Evolutionary conservation across 129 eudicot species (phyloP), one percentile per base, ranked within the genome.

Genomic region (Tanacetum coccineum): DNA sequence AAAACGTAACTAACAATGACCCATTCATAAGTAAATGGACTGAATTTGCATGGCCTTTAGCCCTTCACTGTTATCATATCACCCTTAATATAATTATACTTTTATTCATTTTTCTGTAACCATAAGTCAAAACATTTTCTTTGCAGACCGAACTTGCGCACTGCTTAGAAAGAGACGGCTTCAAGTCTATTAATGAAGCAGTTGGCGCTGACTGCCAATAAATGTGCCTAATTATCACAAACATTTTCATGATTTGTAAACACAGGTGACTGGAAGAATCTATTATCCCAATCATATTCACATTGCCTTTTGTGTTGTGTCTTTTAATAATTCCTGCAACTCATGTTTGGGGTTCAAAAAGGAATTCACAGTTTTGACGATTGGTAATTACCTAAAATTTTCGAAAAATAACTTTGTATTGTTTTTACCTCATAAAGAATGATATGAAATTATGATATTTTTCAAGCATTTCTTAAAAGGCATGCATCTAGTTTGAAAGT

Each of bases 151-250:
- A 92, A 76, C 87, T 92, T 66, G 98, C 96, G 9, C 64, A 74
- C 13, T 92, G 98, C 79, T 74, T 92, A 72, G 88, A 92, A 72
- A 85, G 78, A 53, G 98, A 88, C 40, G 98, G 98, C 46, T 92
- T 72, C 81, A 88, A 92, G 83, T 83, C 96, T 1, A 58, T 92
- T 18, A 39, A 78, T 39, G 98, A 88, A 9, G 96, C 91, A 40
- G 82, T 92, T 74, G 98, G 98, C 58, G 98, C 86, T 25, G 96
- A 92, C 57, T 85, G 82, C 80, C 65, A 80, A 64, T 88, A 64
- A 65, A 10, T 59, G 9, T 67, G 46, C 39, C 20, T 22, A 66
- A 3, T 30, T 62, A 56, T 58, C 12, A 36, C 10, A 36, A 64
- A 17, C 46, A 19, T 59, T 32, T 63, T 50, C 59, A 68, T 40